Evolutionary conservation across 352 stramenopile species (phyloP), one percentile per base, ranked within the genome.

Genomic region (Globisporangium splendens): DNA sequence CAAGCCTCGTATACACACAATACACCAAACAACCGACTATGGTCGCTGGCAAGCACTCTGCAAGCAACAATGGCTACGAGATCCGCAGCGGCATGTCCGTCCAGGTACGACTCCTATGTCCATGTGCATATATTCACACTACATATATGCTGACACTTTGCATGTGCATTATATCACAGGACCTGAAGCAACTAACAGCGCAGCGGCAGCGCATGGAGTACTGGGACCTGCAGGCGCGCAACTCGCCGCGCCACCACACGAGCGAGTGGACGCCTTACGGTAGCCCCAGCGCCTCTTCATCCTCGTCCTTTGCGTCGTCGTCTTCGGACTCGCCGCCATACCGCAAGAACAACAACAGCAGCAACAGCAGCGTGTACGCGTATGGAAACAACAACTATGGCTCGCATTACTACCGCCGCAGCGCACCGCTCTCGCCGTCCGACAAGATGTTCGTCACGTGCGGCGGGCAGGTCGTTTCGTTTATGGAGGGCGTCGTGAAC

Each of bases 61-160:
- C 65, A 18, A 71, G 63, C 46, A 60, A 56, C 46, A 65, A 71
- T 38, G 56, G 50, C 24, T 85, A 75, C 50, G 78, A 89, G 69
- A 88, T 93, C 66, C 81, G 83, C 58, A 91, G 81, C 53, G 83
- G 83, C 61, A 93, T 93, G 83, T 89, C 77, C 35, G 83, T 93
- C 21, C 82, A 91, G 78, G 80, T 89, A 22, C 15, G 54, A 42
- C 33, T 1, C 15, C 10, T 22, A 18, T 24, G 4, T 49, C 15
- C 31, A 59, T 11, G 41, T 39, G 48, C 43, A 8, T 17, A 20
- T 47, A 20, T 28, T 52, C 59, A 59, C 43, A 17, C 46, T n/a
- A n/a, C n/a, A n/a, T n/a, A n/a, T n/a, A n/a, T n/a, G n/a, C n/a
- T n/a, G n/a, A n/a, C n/a, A n/a, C n/a, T n/a, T 58, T 24, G 8